Evolutionary conservation across 768 basidiomycete species (phyloP).

Genomic region (Hortiboletus campestris): DNA sequence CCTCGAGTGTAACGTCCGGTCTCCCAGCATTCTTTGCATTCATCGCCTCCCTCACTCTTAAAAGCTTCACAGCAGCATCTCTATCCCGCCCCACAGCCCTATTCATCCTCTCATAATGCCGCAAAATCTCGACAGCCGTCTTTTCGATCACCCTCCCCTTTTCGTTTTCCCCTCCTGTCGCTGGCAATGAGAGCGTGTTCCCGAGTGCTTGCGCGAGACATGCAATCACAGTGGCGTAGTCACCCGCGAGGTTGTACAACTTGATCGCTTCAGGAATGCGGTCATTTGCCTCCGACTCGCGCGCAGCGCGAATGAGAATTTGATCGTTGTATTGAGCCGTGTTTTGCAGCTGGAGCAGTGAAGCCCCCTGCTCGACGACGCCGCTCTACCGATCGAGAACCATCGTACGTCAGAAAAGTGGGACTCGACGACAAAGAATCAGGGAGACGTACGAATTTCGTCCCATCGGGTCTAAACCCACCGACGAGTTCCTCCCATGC

Average conservation of each 20-base stretch:
- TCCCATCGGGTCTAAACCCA: slow-evolving; percentile 86
- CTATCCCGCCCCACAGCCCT: slow-evolving; percentile 68
- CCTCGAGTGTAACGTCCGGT: slow-evolving; percentile 79
- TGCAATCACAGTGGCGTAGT: slow-evolving; percentile 82
- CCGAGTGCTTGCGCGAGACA: slow-evolving; percentile 88
- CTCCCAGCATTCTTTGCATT: slow-evolving; percentile 70
- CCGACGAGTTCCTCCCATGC: slow-evolving; percentile 94
- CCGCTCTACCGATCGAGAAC: slow-evolving; percentile 56
- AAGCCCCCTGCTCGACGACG: slow-evolving; percentile 78
- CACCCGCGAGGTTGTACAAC: slow-evolving; percentile 91
- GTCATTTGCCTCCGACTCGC: slow-evolving; percentile 78
- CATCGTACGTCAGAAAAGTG: not conserved
- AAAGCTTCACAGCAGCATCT: slow-evolving; percentile 69
- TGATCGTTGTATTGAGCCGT: slow-evolving; percentile 70
- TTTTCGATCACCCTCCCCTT: slow-evolving; percentile 67
- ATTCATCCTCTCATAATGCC: slow-evolving; percentile 77
- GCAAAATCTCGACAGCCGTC: slow-evolving; percentile 75
- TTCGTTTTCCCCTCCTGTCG: slow-evolving; percentile 46
- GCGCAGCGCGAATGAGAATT: slow-evolving; percentile 82
- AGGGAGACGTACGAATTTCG: slow-evolving; percentile 68
- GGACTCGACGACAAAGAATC: not conserved
- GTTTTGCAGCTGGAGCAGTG: slow-evolving; percentile 70
- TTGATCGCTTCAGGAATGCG: slow-evolving; percentile 90
- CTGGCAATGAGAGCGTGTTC: slow-evolving; percentile 69
- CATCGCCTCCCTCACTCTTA: slow-evolving; percentile 80